Conservation (phyloP, 176 grass and related monocot species). For the Raddia distichophylla region DNA sequence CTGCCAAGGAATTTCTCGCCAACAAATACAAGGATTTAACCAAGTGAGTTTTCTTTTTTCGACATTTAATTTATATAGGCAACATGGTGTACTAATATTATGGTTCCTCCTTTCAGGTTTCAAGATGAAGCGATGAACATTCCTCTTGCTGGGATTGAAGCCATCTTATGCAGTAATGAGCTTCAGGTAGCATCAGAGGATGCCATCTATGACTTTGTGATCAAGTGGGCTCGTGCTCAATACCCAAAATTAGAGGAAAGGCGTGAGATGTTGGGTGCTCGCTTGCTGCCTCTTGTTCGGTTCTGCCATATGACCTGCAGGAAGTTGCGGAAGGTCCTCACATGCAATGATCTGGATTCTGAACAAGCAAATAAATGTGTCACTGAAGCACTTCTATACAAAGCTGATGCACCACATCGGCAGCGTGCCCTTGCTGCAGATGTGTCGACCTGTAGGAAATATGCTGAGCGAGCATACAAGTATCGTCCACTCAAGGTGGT, state of each 20-base stretch:
- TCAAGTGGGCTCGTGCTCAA: conserved; percentile 81
- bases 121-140: conserved; percentile 89
- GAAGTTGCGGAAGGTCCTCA: conserved; percentile 85
- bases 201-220: conserved; percentile 88
- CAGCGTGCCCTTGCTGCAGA: conserved; percentile 74
- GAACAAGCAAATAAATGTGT: conserved; percentile 72
- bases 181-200: conserved; percentile 96
- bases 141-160: conserved; percentile 84
- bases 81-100: conserved; percentile 32
- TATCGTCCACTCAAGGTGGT: conserved; percentile 96
- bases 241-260: conserved; percentile 85
- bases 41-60: conserved; percentile 64
- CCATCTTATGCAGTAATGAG: conserved; percentile 76
- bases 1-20: conserved; percentile 93
- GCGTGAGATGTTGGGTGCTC: conserved; percentile 74
- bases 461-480: conserved; percentile 86
- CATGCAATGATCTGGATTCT: conserved; percentile 76
- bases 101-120: conserved; percentile 60
- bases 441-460: conserved; percentile 52
- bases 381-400: conserved; percentile 86
- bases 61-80: background rate
- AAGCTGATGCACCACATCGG: conserved; percentile 80
- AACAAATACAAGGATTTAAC: conserved; percentile 84
- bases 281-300: conserved; percentile 65
- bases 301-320: conserved; percentile 90